Evolutionary conservation across 73 alveolate species (phyloP).

Genomic region (Uronychia setigera): DNA sequence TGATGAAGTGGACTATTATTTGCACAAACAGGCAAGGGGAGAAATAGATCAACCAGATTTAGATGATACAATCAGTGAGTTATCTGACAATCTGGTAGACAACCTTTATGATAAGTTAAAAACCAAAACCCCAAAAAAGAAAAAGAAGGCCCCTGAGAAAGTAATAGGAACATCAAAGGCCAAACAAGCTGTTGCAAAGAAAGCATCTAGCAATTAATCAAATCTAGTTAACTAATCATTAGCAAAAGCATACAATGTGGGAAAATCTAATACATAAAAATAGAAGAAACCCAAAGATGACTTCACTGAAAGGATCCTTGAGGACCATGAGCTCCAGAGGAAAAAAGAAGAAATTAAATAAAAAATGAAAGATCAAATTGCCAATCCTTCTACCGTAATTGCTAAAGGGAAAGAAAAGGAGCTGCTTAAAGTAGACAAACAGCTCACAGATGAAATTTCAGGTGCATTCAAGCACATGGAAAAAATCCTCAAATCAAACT

Average conservation of each 20-base stretch:
- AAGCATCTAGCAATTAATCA: background rate
- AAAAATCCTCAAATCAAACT: background rate
- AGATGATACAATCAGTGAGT: background rate
- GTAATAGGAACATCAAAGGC: background rate
- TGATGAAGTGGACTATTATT: conserved; percentile 18
- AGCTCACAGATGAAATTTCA: background rate
- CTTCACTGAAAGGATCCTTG: background rate
- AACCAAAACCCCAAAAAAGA: background rate
- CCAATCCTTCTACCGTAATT: no score
- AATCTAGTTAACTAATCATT: background rate
- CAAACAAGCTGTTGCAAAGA: background rate
- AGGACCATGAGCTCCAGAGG: background rate
- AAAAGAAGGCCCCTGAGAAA: background rate
- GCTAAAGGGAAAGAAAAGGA: no score
- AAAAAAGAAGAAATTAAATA: background rate
- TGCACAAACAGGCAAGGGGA: background rate
- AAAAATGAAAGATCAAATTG: background rate
- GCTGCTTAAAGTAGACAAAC: background rate
- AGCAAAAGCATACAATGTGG: background rate
- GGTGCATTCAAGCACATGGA: background rate
- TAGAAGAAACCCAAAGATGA: no score
- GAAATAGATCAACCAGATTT: background rate
- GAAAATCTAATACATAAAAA: no score
- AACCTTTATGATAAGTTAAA: background rate
- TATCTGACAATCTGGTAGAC: background rate